Percentiles rank a stretch among this genome's conserved stretches.
Evolutionary conservation across 1,284 basidiomycete genomes (phyloP).

Genomic region (Phenoliferia sp.): DNA sequence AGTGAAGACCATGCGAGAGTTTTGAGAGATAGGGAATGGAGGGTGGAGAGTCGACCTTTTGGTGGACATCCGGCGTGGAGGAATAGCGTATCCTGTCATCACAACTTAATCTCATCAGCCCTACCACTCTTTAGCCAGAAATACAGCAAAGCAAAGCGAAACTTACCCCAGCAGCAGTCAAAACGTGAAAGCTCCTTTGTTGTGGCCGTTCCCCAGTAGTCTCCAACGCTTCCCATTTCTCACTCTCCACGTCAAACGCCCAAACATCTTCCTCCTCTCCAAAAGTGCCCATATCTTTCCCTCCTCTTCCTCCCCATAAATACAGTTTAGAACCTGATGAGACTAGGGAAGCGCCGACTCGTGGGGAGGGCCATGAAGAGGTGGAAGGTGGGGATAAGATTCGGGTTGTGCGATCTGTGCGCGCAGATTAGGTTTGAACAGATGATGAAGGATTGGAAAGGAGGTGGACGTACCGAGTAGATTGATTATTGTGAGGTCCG

Average conservation of each 20-base stretch:
- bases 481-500: slow-evolving; percentile 28
- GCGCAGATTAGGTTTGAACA: background rate
- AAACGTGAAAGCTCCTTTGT: slow-evolving; percentile 40
- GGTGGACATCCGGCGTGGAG: slow-evolving; percentile 49
- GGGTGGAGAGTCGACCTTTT: slow-evolving; percentile 40
- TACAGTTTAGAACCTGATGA: slow-evolving; percentile 38
- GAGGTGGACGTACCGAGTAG: slow-evolving; percentile 25
- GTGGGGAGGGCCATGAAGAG: slow-evolving; percentile 35
- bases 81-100: slow-evolving; percentile 43
- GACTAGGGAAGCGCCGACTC: slow-evolving; percentile 45
- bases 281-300: slow-evolving; percentile 45
- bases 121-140: too few species aligned
- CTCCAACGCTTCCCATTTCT: slow-evolving; percentile 38
- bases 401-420: slow-evolving; percentile 27
- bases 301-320: slow-evolving; percentile 50
- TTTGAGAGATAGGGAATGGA: slow-evolving; percentile 45
- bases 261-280: slow-evolving; percentile 21
- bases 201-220: slow-evolving; percentile 37
- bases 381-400: background rate
- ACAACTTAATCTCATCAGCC: too few species aligned
- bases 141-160: background rate
- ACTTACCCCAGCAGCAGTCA: slow-evolving; percentile 14
- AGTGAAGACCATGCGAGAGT: slow-evolving; percentile 41
- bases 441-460: background rate
- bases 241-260: slow-evolving; percentile 16